These are phyloP conservation scores for Boletus sp. DNA, from an alignment of 1,284 basidiomycete species.

Conservation along the genomic window DNA sequence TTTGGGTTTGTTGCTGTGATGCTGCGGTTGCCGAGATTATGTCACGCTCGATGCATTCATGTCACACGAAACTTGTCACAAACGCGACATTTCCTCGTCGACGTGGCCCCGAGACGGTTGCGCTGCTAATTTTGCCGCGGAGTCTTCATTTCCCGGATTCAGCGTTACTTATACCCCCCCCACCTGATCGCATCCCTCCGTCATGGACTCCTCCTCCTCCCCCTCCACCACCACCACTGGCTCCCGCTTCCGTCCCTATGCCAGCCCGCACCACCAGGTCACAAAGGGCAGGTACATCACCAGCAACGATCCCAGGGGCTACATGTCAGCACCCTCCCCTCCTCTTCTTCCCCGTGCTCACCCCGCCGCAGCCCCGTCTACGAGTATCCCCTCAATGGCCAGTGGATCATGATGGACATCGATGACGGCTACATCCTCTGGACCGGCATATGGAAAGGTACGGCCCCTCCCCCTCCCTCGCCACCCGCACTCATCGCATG, in stretches of 20 bases:
- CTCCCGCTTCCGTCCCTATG: constrained; percentile 73
- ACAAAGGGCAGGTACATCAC: constrained; percentile 86
- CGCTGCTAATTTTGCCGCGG: constrained; percentile 39
- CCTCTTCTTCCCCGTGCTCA: constrained; percentile 9
- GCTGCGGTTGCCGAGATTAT: constrained; percentile 43
- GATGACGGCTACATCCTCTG: constrained; percentile 86
- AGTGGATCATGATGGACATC: constrained; percentile 93
- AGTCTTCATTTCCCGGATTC: constrained; percentile 33
- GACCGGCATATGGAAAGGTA: constrained; percentile 90
- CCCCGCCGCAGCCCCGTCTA: constrained; percentile 67
- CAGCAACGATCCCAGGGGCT: constrained; percentile 83
- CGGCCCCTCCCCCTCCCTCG: constrained; percentile 10
- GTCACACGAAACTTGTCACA: constrained; percentile 30
- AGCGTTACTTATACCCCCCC: constrained; percentile 29
- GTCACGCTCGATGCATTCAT: constrained; percentile 33
- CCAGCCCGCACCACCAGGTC: constrained; percentile 76
- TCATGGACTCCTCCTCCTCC: constrained; percentile 23
- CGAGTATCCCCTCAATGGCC: constrained; percentile 83
- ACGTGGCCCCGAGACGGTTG: constrained; percentile 39
- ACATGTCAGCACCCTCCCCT: constrained; percentile 58
- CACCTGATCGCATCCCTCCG: constrained; percentile 22
- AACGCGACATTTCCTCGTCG: constrained; percentile 40
- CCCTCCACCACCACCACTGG: constrained; percentile 47
- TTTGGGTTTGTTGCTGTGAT: constrained; percentile 37
- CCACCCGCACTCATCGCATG: constrained; percentile 15